These are phyloP conservation scores for Moricandia arvensis DNA, from an alignment of 345 rosid species.

Conservation along the genomic window DNA sequence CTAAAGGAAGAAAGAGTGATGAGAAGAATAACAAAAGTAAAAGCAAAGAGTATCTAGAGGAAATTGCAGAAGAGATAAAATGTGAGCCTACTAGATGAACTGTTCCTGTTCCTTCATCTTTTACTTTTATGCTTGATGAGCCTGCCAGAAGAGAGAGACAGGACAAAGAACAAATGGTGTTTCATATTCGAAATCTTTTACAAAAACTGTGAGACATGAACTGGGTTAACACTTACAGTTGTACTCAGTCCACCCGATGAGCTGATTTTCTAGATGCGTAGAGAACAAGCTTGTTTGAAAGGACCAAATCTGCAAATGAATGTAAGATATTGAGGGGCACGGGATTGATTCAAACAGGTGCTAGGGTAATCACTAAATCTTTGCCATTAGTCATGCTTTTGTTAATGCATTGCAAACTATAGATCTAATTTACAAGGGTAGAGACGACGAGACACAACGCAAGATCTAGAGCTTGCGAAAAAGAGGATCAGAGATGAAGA, in stretches of 20 bases:
- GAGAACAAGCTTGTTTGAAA: slow-evolving; percentile 87
- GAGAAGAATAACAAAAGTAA: slow-evolving; percentile 32
- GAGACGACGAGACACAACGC: not conserved
- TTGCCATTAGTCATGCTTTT: not conserved
- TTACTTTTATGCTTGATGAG: slow-evolving; percentile 87
- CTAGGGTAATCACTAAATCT: not conserved
- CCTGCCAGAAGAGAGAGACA: slow-evolving; percentile 48
- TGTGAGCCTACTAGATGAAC: slow-evolving; percentile 89
- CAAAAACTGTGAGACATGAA: not conserved
- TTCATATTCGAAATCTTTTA: not conserved
- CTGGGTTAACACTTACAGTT: slow-evolving; percentile 65
- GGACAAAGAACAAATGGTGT: too few relatives aligned
- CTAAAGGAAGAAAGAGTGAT: slow-evolving; percentile 30
- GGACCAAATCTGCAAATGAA: slow-evolving; percentile 77
- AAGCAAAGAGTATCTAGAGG: slow-evolving; percentile 35
- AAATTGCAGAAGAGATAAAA: slow-evolving; percentile 52
- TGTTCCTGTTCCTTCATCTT: slow-evolving; percentile 91
- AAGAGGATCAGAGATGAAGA: not conserved
- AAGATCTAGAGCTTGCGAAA: not conserved
- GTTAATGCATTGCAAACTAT: not conserved
- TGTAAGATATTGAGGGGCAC: not conserved
- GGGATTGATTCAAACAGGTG: not conserved
- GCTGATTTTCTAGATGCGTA: slow-evolving; percentile 86
- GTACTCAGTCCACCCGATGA: slow-evolving; percentile 93
- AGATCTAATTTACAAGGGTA: not conserved